Evolutionary conservation across 352 stramenopile species (phyloP).

Genomic region (Globisporangium apiculatum): DNA sequence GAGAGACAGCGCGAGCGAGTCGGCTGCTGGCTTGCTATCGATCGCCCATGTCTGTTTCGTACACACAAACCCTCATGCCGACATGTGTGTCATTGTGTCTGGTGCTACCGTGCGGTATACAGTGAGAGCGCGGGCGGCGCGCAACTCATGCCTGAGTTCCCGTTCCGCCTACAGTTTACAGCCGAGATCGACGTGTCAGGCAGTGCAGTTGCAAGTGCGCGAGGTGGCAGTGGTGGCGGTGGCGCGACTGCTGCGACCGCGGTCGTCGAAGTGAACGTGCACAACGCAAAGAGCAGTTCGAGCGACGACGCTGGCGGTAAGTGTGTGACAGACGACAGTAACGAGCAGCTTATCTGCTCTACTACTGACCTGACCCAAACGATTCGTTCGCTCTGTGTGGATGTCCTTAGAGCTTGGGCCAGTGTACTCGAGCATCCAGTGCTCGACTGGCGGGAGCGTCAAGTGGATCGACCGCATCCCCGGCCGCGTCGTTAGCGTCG

Average conservation of each 20-base stretch:
- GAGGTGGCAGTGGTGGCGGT: no score
- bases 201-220: neutral
- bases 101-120: no score
- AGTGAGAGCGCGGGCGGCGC: slow-evolving; percentile 19
- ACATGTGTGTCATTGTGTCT: no score
- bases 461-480: slow-evolving; percentile 82
- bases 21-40: no score
- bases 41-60: no score
- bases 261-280: slow-evolving; percentile 50
- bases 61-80: no score
- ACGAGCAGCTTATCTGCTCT: no score
- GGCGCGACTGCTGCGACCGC: neutral
- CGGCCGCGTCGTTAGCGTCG: slow-evolving; percentile 42
- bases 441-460: slow-evolving; percentile 32
- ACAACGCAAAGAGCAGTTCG: slow-evolving; percentile 48
- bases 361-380: no score
- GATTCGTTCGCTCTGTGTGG: neutral
- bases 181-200: slow-evolving; percentile 42
- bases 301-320: slow-evolving; percentile 40
- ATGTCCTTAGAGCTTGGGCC: slow-evolving; percentile 36
- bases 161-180: slow-evolving; percentile 51
- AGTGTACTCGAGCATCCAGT: slow-evolving; percentile 71
- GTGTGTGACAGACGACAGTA: neutral
- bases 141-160: slow-evolving; percentile 49
- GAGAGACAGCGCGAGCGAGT: no score